Evolutionary conservation across 768 basidiomycete species (phyloP).

Genomic region (Melanogaster broomeanus): DNA sequence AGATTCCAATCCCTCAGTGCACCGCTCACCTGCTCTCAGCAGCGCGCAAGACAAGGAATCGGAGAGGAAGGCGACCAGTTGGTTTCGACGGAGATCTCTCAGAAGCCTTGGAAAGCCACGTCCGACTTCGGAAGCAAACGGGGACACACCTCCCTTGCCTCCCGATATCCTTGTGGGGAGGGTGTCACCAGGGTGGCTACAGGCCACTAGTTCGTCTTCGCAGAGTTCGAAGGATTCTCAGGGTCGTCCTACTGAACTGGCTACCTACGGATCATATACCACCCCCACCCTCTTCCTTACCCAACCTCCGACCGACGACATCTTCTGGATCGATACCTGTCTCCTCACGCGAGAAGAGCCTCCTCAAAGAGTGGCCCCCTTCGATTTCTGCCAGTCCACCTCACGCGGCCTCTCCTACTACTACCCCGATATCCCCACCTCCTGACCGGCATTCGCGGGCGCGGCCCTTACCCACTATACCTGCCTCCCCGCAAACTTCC

Average conservation of each 20-base stretch:
- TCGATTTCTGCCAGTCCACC: constrained; percentile 10
- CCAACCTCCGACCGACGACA: constrained; percentile 11
- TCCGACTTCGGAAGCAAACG: constrained; percentile 19
- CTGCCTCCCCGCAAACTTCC: constrained; percentile 29
- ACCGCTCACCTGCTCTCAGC: constrained; percentile 32
- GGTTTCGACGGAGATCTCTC: constrained; percentile 32
- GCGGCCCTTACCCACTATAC: constrained; percentile 28
- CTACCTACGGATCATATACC: constrained; percentile 6
- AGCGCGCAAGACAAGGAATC: constrained; percentile 38
- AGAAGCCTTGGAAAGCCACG: constrained; percentile 21
- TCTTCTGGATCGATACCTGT: neutral
- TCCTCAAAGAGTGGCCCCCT: constrained; percentile 28
- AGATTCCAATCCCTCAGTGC: constrained; percentile 24
- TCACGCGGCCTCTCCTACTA: constrained; percentile 3
- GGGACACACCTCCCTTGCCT: constrained; percentile 14
- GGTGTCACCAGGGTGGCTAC: constrained; percentile 21
- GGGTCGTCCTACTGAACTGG: constrained; percentile 19
- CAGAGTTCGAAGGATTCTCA: constrained; percentile 29
- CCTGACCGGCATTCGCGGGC: constrained; percentile 10
- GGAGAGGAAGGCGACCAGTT: constrained; percentile 39
- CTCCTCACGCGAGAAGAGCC: constrained; percentile 12
- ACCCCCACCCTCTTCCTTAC: constrained; percentile 11
- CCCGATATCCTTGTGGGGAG: constrained; percentile 9
- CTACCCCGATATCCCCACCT: constrained; percentile 8
- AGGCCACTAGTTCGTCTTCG: constrained; percentile 21